phyloP scores from a whole-genome alignment of 2,329 filamentous ascomycete species.

The Neofusicoccum laricinum region DNA sequence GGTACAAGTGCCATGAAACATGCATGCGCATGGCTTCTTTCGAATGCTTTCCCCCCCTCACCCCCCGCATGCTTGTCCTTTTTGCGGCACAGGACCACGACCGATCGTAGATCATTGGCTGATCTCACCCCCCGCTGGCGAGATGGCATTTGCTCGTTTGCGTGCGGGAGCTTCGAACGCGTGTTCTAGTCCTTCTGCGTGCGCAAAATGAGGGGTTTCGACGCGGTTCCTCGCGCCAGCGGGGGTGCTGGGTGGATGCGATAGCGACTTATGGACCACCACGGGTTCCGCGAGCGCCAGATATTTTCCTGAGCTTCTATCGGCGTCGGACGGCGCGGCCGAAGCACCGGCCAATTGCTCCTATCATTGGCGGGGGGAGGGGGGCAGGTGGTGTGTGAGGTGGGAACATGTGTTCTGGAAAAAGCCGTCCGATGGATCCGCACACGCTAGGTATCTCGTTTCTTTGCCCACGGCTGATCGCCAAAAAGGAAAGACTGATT shows the following conservation, averaged over 20 bases:
- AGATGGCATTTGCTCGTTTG: no score
- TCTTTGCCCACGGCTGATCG: background rate
- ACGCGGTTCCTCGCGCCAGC: background rate
- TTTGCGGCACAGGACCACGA: background rate
- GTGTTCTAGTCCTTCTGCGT: background rate
- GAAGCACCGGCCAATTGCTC: background rate
- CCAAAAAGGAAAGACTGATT: background rate
- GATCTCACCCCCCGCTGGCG: background rate
- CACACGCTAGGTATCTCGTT: background rate
- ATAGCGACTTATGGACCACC: background rate
- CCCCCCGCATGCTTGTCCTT: background rate
- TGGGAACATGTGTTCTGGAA: conserved; percentile 1
- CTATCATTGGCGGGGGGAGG: background rate
- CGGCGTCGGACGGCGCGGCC: background rate
- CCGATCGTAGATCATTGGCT: background rate
- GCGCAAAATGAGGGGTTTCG: conserved; percentile 4
- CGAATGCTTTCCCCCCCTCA: background rate
- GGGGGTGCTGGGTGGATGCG: background rate
- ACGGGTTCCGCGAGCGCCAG: background rate
- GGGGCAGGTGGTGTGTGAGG: background rate
- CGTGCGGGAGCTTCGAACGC: background rate
- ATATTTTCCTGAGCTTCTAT: background rate
- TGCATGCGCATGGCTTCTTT: background rate
- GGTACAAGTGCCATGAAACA: background rate
- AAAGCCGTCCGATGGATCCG: background rate